Evolutionary conservation across 2,329 filamentous ascomycete genomes (phyloP), one percentile per base, ranked within the genome.

Genomic region (Lojkania enalia): DNA sequence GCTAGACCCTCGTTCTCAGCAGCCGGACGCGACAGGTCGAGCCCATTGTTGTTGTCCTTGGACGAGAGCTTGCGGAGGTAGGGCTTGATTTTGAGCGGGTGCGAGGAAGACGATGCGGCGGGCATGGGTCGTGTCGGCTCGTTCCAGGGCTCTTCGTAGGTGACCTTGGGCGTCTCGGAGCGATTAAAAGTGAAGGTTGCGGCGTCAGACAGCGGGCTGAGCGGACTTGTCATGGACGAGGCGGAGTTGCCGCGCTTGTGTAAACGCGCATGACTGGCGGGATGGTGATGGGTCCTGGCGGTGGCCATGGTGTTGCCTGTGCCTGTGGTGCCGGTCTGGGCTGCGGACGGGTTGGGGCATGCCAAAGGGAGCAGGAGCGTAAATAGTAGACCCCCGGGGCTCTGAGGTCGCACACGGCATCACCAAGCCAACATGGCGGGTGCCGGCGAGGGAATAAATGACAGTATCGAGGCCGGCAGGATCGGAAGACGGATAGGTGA

Each of bases 21-120:
- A 4, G 75, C 74, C 3, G 79, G 76, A 21, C 78, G 75, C 21
- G 78, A 80, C 18, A 82, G 67, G 57, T 83, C 79, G 42, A 82
- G 73, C 15, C 74, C 73, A 35, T 70, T 68, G 41, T 72, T 33
- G 33, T 19, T 69, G 53, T 77, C 77, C 47, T 76, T 72, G 35
- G 71, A 69, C 15, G 77, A 76, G 50, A 77, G 69, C 60, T 79
- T 81, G 39, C 77, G 74, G 40, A 80, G 66, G 47, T 81, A 76
- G 2, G 80, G 78, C 60, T 81, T 82, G 62, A 80, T 75, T 60
- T 78, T 79, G 55, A 60, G 57, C 40, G 58, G 53, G 45, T 62
- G 54, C 38, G 41, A 42, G 19, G 56, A 48, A 21, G 39, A 43
- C n/a, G 57, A 48, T 18, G 56, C 50, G 38, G 57, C 46, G 7